Evolutionary conservation across 441 rosid species (phyloP).

Genomic region (Hura crepitans): DNA sequence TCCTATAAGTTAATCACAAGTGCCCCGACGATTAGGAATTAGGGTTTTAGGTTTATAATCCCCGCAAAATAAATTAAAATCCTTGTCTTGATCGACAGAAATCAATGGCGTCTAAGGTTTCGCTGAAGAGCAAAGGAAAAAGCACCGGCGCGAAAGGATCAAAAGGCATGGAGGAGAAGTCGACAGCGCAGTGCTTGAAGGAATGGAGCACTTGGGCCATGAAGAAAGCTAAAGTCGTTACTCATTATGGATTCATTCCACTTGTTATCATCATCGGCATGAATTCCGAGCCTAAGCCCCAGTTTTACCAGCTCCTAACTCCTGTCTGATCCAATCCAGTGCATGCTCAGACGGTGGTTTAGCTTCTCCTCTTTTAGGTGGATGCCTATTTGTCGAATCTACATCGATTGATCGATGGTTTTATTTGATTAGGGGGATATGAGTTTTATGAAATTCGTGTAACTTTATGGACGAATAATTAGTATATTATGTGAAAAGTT

Average conservation of each 20-base stretch:
- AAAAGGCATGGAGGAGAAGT: constrained; percentile 38
- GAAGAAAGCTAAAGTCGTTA: constrained; percentile 70
- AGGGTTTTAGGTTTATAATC: constrained; percentile 16
- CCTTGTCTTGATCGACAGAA: neutral
- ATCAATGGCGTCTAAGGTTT: constrained; percentile 49
- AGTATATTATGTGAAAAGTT: constrained; percentile 6
- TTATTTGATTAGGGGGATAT: neutral
- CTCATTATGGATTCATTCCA: constrained; percentile 93
- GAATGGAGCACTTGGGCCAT: constrained; percentile 86
- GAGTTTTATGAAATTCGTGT: neutral
- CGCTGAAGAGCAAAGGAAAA: constrained; percentile 48
- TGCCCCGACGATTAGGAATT: neutral
- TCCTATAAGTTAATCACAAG: no score
- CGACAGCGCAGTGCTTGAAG: constrained; percentile 43
- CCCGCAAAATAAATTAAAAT: neutral
- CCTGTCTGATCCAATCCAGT: constrained; percentile 45
- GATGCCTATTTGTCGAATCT: constrained; percentile 41
- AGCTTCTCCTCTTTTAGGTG: constrained; percentile 2
- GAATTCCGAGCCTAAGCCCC: constrained; percentile 89
- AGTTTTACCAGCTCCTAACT: constrained; percentile 70
- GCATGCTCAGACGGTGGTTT: constrained; percentile 17
- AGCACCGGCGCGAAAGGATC: constrained; percentile 43
- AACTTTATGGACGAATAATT: neutral
- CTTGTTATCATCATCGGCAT: constrained; percentile 76
- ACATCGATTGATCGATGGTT: constrained; percentile 6